Evolutionary conservation across 1,284 basidiomycete genomes (phyloP).

Genomic region (Ustanciosporium gigantosporum): DNA sequence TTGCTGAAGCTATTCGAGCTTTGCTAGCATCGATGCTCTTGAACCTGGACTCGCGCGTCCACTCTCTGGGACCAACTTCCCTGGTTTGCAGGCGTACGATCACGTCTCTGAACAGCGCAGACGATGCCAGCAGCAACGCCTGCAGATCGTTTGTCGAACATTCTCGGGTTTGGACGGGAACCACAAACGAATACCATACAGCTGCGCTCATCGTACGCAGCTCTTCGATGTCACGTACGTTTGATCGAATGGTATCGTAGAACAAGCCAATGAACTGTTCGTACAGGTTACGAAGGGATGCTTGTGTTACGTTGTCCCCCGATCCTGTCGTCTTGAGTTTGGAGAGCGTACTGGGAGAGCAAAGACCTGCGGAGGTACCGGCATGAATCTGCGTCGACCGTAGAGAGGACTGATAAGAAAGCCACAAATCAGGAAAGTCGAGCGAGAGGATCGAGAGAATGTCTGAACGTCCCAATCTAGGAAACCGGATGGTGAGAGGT

Average conservation of each 20-base stretch:
- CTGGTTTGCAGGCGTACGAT: constrained; percentile 42
- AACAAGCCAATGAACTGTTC: constrained; percentile 33
- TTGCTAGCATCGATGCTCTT: constrained; percentile 26
- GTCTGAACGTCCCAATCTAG: constrained; percentile 32
- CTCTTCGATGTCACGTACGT: constrained; percentile 46
- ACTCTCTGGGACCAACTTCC: constrained; percentile 42
- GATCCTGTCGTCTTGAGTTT: constrained; percentile 12
- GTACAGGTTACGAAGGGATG: constrained; percentile 18
- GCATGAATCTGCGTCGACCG: constrained; percentile 28
- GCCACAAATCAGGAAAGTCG: constrained; percentile 23
- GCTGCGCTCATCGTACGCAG: constrained; percentile 38
- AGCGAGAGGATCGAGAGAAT: constrained; percentile 31
- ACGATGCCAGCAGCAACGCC: constrained; percentile 24
- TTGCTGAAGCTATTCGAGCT: constrained; percentile 8
- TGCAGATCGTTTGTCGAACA: constrained; percentile 15
- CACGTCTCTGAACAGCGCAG: constrained; percentile 45
- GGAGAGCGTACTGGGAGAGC: constrained; percentile 1
- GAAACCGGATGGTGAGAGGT: constrained; percentile 40
- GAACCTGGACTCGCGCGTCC: constrained; percentile 33
- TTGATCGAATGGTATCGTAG: constrained; percentile 47
- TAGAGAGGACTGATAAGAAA: constrained; percentile 18
- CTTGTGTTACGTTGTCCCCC: constrained; percentile 7
- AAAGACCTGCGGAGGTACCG: constrained; percentile 10
- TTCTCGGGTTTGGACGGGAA: constrained; percentile 39
- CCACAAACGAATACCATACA: constrained; percentile 48